These are phyloP conservation scores for Stachybotrys echinatus DNA, from an alignment of 2,329 filamentous ascomycete species.

Conservation along the genomic window DNA sequence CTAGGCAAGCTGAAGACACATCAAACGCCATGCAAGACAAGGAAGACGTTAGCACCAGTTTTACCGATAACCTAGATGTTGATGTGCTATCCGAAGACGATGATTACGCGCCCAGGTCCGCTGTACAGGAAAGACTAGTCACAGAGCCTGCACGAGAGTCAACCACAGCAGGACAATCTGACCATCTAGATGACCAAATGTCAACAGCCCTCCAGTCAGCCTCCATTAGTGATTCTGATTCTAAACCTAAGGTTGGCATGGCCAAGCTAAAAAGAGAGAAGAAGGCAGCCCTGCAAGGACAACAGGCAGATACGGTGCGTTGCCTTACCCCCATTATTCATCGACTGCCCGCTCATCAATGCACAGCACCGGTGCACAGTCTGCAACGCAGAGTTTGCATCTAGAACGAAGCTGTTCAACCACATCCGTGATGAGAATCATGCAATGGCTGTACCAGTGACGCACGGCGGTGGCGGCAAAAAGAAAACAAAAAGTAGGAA, in stretches of 20 bases:
- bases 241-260: conserved; percentile 41
- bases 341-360: no score
- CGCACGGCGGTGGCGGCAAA: conserved; percentile 9
- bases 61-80: not conserved
- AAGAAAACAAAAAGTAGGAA: conserved; percentile 29
- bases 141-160: conserved; percentile 4
- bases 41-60: not conserved
- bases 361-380: conserved; percentile 40
- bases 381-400: conserved; percentile 45
- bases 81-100: conserved; percentile 15
- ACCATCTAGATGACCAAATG: conserved; percentile 6
- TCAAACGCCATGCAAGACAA: not conserved
- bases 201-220: conserved; percentile 13
- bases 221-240: conserved; percentile 15
- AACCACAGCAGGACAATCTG: not conserved
- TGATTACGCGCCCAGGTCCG: conserved; percentile 42
- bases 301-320: conserved; percentile 29
- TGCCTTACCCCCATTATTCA: not conserved
- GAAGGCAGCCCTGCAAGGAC: conserved; percentile 33
- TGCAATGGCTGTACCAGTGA: conserved; percentile 42
- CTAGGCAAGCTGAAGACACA: not conserved
- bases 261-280: conserved; percentile 46
- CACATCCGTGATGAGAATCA: conserved; percentile 66
- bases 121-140: conserved; percentile 34
- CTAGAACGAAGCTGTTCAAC: conserved; percentile 65